Conservation (phyloP, 306 rosid species). For the Vigna radiata region DNA sequence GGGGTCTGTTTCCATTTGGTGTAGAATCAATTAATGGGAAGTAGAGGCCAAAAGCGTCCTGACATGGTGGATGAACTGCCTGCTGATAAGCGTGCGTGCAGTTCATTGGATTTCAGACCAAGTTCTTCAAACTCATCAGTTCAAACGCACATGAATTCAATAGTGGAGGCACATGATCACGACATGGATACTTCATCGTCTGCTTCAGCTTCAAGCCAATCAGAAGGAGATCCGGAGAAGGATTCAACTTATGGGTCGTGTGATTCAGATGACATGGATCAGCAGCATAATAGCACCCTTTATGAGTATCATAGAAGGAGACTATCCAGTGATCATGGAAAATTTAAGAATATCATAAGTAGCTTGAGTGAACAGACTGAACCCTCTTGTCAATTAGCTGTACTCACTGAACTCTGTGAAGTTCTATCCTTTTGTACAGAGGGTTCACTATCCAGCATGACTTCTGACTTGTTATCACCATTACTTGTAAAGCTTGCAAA, state of each 20-base stretch:
- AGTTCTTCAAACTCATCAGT: slow-evolving; percentile 79
- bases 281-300: slow-evolving; percentile 67
- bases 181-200: slow-evolving; percentile 95
- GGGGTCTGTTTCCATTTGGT: slow-evolving; percentile 48
- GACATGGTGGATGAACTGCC: slow-evolving; percentile 86
- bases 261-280: slow-evolving; percentile 91
- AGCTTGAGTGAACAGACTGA: slow-evolving; percentile 72
- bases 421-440: slow-evolving; percentile 88
- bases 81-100: slow-evolving; percentile 90
- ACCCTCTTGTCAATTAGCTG: slow-evolving; percentile 70
- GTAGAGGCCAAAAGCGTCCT: slow-evolving; percentile 88
- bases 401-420: slow-evolving; percentile 88
- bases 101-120: slow-evolving; percentile 85
- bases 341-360: slow-evolving; percentile 70
- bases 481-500: slow-evolving; percentile 77
- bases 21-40: slow-evolving; percentile 65
- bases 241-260: slow-evolving; percentile 92
- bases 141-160: slow-evolving; percentile 62
- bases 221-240: slow-evolving; percentile 86
- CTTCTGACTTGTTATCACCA: slow-evolving; percentile 72
- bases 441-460: slow-evolving; percentile 82
- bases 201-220: slow-evolving; percentile 81
- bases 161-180: slow-evolving; percentile 66
- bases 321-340: slow-evolving; percentile 80
- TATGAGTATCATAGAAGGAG: slow-evolving; percentile 75